Evolutionary conservation across 2,329 filamentous ascomycete species (phyloP), one percentile per base, ranked within the genome.

Genomic region (Davidsoniella australis): DNA sequence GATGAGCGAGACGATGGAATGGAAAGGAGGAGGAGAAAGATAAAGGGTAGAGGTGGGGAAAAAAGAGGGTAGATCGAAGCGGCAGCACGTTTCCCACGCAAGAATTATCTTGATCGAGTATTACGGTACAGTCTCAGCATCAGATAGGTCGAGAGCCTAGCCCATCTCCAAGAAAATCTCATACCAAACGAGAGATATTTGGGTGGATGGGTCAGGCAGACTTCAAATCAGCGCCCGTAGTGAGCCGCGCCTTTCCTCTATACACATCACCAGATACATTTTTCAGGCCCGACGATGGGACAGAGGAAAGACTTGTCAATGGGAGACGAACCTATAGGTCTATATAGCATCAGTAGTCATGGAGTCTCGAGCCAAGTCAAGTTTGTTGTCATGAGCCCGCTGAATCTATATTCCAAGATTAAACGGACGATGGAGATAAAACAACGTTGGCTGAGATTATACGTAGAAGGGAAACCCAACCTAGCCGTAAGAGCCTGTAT

Each of bases 101-200:
- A 91, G 85, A 82, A 87, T 89, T 91, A 89, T 85, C 85, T 91
- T 91, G 85, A 85, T 91, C 85, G 84, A 89, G 84, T 89, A 80
- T 78, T 82, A 88, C 85, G 84, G 85, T 91, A 78, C 82, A 80
- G 81, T 89, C 85, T 91, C 85, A 89, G 85, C 85, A 76, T 87
- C 75, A 69, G 76, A 60, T 48, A 26, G 40, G 29, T 29, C 33
- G 16, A 20, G 14, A 12, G 4, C 44, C 16, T 46, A 29, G 33
- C 9, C 12, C 52, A 43, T 54, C 45, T 43, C 49, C 51, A 41
- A 14, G 23, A 23, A 10, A 33, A 33, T 33, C 29, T 2, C 29
- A 9, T 33, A 33, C 20, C 17, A 38, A 26, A 39, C 20, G 20
- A 36, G 36, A 29, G 9, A n/a, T 46, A 36, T 4, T 10, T 23